Base-by-base conservation (phyloP, 73 alveolate genomes). In the Breviolum minutum region DNA sequence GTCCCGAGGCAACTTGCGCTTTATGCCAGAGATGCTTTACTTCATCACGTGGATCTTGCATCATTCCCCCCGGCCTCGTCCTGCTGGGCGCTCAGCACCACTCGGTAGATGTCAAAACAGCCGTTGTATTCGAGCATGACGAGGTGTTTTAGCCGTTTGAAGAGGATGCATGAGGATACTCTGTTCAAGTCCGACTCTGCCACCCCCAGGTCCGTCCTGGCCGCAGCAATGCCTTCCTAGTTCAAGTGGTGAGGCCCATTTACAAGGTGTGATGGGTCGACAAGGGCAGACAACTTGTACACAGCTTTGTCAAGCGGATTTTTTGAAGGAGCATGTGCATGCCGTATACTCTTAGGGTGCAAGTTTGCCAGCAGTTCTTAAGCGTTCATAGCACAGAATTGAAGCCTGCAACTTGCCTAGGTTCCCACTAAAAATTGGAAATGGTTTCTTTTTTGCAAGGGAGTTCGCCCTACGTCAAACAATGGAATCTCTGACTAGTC, bases 1-100 rank as follows among this genome's bases (percentile, higher is more conserved):
- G 8, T 20, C 27, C 76, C 27, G 5, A 86, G 95, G 95, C 29
- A 87, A 87, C 66, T 71, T 87, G 54, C 95, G 84, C 64, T 87
- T 87, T 68, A 87, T 87, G 95, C 95, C 95, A 11, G 95, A 87
- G 95, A 87, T 87, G 95, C 66, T 87, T 20, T 87, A 40, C 82
- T 87, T 87, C 84, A 87, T 87, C 95, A 87, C 84, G 24, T 71
- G 63, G 63, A 68, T 86, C 17, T 48, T 70, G 81, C 80, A n/a
- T 20, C 76, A n/a, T 86, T 29, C 95, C 29, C 54, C 54, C 54
- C 54, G 3, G 54, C 54, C 54, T 40, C 3, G 0, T 40, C 54
- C 54, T 40, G 54, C 54, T 40, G 54, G 54, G 54, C 3, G 0
- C 54, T 40, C 54, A 40, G 54, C 54, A 40, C 54, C 54, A 40